Percentiles rank a stretch among this genome's conserved stretches.
Evolutionary conservation across 768 basidiomycete genomes (phyloP).

Genomic region (Boletus reticuloceps): DNA sequence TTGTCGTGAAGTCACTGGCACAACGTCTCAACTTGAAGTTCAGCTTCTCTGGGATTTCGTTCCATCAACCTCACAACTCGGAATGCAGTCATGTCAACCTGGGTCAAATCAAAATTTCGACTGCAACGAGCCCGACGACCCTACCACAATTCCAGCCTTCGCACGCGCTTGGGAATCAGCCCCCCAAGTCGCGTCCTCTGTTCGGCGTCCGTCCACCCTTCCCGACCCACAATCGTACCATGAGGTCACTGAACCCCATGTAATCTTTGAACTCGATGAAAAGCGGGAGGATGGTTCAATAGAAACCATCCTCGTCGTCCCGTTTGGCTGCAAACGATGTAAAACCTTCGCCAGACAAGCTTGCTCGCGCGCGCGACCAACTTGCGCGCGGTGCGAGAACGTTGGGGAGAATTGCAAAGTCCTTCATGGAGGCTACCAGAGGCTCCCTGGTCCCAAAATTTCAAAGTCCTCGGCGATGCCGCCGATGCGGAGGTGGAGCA

Average conservation of each 20-base stretch:
- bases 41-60: neutral
- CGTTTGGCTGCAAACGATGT: constrained; percentile 21
- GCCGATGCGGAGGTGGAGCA: neutral
- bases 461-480: neutral
- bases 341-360: constrained; percentile 1
- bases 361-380: constrained; percentile 27
- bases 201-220: constrained; percentile 26
- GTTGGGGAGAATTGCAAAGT: constrained; percentile 1
- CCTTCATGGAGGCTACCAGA: constrained; percentile 13
- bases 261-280: constrained; percentile 29
- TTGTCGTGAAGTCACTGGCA: no score
- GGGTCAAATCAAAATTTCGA: neutral
- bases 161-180: constrained; percentile 20
- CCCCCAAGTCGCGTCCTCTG: constrained; percentile 8
- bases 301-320: constrained; percentile 21
- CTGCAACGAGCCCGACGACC: neutral
- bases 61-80: neutral
- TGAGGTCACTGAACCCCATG: constrained; percentile 12
- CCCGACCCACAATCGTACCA: constrained; percentile 21
- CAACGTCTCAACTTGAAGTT: no score
- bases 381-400: constrained; percentile 24
- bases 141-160: constrained; percentile 10
- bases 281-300: constrained; percentile 2
- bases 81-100: constrained; percentile 9
- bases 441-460: constrained; percentile 24